Conservation (phyloP, 805 yeast genomes). For the Ogataea corticis region DNA sequence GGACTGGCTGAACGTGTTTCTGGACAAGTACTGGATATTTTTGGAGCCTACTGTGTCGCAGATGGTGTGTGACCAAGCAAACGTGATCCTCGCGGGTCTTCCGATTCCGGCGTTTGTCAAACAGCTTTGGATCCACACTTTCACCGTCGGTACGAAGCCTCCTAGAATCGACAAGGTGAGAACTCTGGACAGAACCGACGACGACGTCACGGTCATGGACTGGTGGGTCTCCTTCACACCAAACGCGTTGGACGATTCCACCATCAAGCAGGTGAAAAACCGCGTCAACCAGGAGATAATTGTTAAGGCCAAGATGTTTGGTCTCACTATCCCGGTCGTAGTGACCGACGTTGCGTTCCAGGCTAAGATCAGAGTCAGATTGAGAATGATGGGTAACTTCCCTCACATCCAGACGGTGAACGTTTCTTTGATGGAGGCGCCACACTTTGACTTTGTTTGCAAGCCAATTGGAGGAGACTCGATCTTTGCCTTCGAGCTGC, state of each 20-base stretch:
- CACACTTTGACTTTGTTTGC: conserved; percentile 82
- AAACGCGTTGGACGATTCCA: conserved; percentile 81
- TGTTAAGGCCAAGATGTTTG: conserved; percentile 79
- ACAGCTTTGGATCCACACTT: conserved; percentile 79
- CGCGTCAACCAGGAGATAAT: conserved; percentile 80
- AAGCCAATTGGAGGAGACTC: conserved; percentile 76
- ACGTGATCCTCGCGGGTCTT: conserved; percentile 75
- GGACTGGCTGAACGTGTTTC: conserved; percentile 91
- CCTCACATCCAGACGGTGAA: conserved; percentile 94
- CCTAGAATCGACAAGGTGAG: conserved; percentile 90
- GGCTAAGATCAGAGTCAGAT: conserved; percentile 73
- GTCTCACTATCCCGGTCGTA: conserved; percentile 74
- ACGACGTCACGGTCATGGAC: conserved; percentile 96
- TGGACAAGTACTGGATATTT: conserved; percentile 89
- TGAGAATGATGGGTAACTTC: conserved; percentile 85
- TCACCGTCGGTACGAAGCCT: conserved; percentile 94
- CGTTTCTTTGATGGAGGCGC: conserved; percentile 81
- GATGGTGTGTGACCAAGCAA: conserved; percentile 81
- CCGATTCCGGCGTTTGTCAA: conserved; percentile 83
- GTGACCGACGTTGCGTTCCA: conserved; percentile 79
- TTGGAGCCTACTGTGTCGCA: conserved; percentile 88
- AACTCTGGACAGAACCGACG: conserved; percentile 85
- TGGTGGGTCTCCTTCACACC: conserved; percentile 94
- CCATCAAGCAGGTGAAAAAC: conserved; percentile 80
- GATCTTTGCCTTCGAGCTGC: conserved; percentile 82